A percentile compares a stretch with the other conserved stretches of the same genome.
These are phyloP conservation scores for Chamaenerion angustifolium DNA, from an alignment of 345 rosid species.

Conservation along the genomic window DNA sequence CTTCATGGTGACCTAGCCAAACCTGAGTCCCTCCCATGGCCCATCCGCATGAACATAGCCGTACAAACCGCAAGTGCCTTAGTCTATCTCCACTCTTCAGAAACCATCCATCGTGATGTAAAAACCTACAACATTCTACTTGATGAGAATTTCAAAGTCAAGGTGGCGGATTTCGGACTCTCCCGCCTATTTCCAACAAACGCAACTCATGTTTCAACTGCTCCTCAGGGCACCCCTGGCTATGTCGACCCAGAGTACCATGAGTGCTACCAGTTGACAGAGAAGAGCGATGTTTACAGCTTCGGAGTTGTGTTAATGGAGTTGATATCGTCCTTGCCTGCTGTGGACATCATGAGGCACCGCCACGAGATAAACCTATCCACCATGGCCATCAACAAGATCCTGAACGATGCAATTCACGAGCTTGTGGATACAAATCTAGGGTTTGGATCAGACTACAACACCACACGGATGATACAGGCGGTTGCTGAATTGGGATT, in stretches of 20 bases:
- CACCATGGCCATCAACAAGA: conserved; percentile 7
- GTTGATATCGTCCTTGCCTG: conserved; percentile 7
- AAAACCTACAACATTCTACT: conserved; percentile 8
- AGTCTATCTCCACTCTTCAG: conserved; percentile 12
- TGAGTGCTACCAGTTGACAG: conserved; percentile 11
- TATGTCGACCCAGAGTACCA: conserved; percentile 11
- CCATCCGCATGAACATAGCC: conserved; percentile 5
- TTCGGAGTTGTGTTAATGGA: conserved; percentile 8
- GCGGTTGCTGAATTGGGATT: conserved; percentile 2
- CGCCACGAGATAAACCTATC: conserved; percentile 11
- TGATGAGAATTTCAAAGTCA: neutral
- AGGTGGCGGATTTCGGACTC: conserved; percentile 8
- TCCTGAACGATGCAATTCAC: conserved; percentile 2
- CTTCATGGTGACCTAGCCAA: conserved; percentile 8
- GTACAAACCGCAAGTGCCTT: conserved; percentile 8
- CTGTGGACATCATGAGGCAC: conserved; percentile 5
- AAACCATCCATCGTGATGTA: conserved; percentile 8
- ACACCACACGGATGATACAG: neutral
- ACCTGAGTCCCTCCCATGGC: conserved; percentile 2
- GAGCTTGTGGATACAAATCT: conserved; percentile 2
- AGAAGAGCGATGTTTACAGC: conserved; percentile 10
- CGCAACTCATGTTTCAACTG: conserved; percentile 4
- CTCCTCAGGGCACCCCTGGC: conserved; percentile 11
- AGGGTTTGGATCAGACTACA: conserved; percentile 1
- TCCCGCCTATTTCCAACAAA: conserved; percentile 5